Percentiles rank a stretch among this genome's conserved stretches.
phyloP scores from a whole-genome alignment of 2,329 filamentous ascomycete species.

The Arachnomyces sp. region DNA sequence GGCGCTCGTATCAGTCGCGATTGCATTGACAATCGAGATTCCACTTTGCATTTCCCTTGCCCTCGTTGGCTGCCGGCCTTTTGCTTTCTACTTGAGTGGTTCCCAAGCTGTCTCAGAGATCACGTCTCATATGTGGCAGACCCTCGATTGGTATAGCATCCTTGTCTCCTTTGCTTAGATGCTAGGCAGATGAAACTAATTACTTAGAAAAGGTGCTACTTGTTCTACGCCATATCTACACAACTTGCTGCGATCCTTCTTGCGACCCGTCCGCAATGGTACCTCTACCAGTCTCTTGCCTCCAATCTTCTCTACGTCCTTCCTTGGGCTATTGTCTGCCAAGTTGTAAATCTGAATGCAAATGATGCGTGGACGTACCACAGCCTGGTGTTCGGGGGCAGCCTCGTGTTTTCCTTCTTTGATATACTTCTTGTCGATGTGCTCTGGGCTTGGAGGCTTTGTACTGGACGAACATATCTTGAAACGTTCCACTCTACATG shows the following conservation, averaged over 20 bases:
- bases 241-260: slow-evolving; percentile 58
- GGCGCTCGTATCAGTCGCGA: slow-evolving; percentile 43
- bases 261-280: slow-evolving; percentile 57
- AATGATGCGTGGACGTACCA: slow-evolving; percentile 60
- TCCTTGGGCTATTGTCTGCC: slow-evolving; percentile 59
- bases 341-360: slow-evolving; percentile 37
- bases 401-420: slow-evolving; percentile 58
- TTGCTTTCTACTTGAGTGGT: slow-evolving; percentile 54
- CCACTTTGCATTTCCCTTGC: slow-evolving; percentile 57
- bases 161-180: slow-evolving; percentile 9
- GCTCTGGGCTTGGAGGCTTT: slow-evolving; percentile 48
- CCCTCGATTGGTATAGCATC: slow-evolving; percentile 42
- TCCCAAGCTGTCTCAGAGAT: slow-evolving; percentile 52
- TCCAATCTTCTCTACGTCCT: slow-evolving; percentile 62
- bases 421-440: slow-evolving; percentile 44
- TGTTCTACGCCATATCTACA: slow-evolving; percentile 58
- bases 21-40: slow-evolving; percentile 53
- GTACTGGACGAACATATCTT: too few relatives aligned
- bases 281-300: slow-evolving; percentile 56
- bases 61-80: slow-evolving; percentile 48
- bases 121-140: slow-evolving; percentile 58
- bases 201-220: slow-evolving; percentile 48
- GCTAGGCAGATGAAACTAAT: slow-evolving; percentile 11
- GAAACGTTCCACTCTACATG: too few relatives aligned
- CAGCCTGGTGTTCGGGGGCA: slow-evolving; percentile 58